A percentile compares a stretch with the other conserved stretches of the same genome.
These are phyloP conservation scores for Solanum hybrid DNA, from an alignment of 305 asterid species.

Conservation along the genomic window DNA sequence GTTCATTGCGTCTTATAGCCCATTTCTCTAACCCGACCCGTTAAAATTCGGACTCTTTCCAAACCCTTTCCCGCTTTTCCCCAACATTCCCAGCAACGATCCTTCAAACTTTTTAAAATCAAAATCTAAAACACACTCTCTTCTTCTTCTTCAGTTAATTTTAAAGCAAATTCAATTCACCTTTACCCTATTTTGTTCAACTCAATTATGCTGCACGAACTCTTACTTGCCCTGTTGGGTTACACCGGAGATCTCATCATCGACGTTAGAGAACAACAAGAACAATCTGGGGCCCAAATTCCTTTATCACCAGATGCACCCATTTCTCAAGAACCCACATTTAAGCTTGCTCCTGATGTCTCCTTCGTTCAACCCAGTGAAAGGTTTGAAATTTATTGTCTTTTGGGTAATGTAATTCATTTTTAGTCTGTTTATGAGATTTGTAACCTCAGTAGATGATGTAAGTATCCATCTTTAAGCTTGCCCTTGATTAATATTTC, in stretches of 20 bases:
- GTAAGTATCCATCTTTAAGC: conserved; percentile 58
- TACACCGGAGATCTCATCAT: conserved; percentile 95
- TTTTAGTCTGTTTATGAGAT: not conserved
- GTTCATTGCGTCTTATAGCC: not conserved
- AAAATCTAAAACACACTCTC: not conserved
- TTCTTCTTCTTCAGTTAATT: not conserved
- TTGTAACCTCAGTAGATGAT: not conserved
- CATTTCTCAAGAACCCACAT: conserved; percentile 60
- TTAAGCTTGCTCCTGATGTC: conserved; percentile 84
- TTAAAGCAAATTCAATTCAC: not conserved
- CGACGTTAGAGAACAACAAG: conserved; percentile 59
- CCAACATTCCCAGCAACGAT: not conserved
- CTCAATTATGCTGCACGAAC: conserved; percentile 77
- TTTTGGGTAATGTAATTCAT: not conserved
- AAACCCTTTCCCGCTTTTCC: conserved; percentile 5
- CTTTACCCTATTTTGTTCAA: not conserved
- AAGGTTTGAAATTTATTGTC: conserved; percentile 30
- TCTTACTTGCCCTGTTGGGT: conserved; percentile 76
- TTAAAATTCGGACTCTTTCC: not conserved
- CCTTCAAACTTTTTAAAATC: not conserved
- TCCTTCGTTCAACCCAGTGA: conserved; percentile 80
- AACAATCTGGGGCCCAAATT: conserved; percentile 29
- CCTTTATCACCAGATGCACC: conserved; percentile 54
- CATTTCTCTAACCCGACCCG: not conserved
- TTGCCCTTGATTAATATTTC: conserved; percentile 74